Conservation (phyloP, 2,329 filamentous ascomycete species). For the Aspergillus jensenii region DNA sequence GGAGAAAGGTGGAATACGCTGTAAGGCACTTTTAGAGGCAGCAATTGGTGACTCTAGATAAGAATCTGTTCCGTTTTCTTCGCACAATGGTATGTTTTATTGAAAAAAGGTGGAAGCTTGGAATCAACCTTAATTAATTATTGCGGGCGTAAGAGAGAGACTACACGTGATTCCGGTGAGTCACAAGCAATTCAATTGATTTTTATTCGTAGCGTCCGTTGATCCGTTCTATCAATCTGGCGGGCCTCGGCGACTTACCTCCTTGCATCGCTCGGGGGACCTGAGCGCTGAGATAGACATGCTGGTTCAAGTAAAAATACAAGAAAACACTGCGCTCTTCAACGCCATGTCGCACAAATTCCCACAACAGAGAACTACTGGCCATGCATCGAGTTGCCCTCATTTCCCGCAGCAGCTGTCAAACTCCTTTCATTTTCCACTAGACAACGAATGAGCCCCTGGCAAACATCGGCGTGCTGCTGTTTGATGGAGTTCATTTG, state of each 20-base stretch:
- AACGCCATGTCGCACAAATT: background rate
- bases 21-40: background rate
- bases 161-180: slow-evolving; percentile 29
- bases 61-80: background rate
- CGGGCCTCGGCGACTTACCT: background rate
- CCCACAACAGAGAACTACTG: background rate
- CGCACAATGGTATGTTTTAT: background rate
- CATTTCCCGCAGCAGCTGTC: background rate
- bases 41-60: background rate
- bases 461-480: slow-evolving; percentile 29
- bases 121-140: background rate
- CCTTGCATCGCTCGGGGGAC: background rate
- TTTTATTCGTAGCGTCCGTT: background rate
- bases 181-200: background rate
- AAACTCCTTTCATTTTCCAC: slow-evolving; percentile 25
- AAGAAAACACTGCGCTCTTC: background rate
- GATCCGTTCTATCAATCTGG: background rate
- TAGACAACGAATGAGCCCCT: slow-evolving; percentile 30
- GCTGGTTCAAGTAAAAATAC: background rate
- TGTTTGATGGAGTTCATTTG: slow-evolving; percentile 29
- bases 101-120: slow-evolving; percentile 4
- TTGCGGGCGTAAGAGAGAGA: background rate
- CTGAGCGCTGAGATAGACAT: background rate
- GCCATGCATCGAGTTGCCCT: background rate
- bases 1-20: background rate